A percentile compares a stretch with the other conserved stretches of the same genome.
phyloP scores from a whole-genome alignment of 768 basidiomycete genomes.

The Phlebiopsis gigantea region DNA sequence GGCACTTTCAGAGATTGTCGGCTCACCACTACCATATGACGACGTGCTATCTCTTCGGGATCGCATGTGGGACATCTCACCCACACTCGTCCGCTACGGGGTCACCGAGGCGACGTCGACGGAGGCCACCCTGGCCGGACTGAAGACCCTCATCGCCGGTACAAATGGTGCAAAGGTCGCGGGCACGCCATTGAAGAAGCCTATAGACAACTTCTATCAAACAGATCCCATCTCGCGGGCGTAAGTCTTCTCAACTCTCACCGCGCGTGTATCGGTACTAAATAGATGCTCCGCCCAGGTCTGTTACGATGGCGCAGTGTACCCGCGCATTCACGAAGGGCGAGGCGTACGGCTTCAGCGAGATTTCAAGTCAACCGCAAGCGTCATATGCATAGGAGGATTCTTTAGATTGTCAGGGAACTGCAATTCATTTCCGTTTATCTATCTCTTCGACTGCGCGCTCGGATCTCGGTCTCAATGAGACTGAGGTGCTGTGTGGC shows the following conservation, averaged over 20 bases:
- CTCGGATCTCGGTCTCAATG: too few relatives aligned
- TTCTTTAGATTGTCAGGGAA: neutral
- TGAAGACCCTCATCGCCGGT: conserved; percentile 49
- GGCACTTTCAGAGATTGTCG: conserved; percentile 87
- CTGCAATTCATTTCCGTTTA: conserved; percentile 4
- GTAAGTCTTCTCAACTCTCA: conserved; percentile 42
- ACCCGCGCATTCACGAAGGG: conserved; percentile 80
- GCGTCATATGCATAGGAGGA: conserved; percentile 37
- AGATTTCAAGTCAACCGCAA: conserved; percentile 38
- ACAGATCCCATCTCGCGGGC: conserved; percentile 94
- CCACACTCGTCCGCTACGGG: conserved; percentile 84
- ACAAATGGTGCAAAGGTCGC: conserved; percentile 52
- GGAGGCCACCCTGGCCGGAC: conserved; percentile 66
- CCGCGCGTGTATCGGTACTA: neutral
- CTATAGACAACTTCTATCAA: conserved; percentile 91
- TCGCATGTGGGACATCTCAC: conserved; percentile 95
- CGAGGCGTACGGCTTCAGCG: conserved; percentile 54
- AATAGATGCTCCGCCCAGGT: conserved; percentile 35
- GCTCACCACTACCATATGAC: conserved; percentile 80
- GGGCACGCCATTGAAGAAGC: conserved; percentile 65
- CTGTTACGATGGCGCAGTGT: conserved; percentile 96
- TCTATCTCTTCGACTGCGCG: too few relatives aligned
- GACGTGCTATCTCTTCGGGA: conserved; percentile 80
- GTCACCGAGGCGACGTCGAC: conserved; percentile 68
- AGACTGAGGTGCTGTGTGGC: too few relatives aligned